Conservation (phyloP, 192 early-diverging fungal genomes). For the Coemansia sp. region DNA sequence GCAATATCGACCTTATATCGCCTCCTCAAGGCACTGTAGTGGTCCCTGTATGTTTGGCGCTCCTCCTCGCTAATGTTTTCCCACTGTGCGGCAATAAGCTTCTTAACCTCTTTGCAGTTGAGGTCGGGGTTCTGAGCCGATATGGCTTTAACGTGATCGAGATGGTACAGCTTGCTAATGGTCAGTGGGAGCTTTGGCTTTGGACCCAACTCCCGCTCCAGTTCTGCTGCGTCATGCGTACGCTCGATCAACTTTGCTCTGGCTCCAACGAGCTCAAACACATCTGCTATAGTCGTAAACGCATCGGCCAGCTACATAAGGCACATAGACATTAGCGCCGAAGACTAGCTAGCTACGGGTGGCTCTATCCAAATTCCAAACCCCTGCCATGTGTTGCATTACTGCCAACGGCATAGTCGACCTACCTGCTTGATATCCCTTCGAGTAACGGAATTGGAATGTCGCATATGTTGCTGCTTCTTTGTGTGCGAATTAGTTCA, state of each 20-base stretch:
- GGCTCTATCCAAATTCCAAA: not conserved
- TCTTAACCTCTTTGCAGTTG: not conserved
- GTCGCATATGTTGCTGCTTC: not conserved
- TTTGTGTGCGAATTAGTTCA: not conserved
- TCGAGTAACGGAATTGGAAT: not conserved
- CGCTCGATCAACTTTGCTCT: not conserved
- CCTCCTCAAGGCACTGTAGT: not conserved
- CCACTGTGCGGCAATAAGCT: not conserved
- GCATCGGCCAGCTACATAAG: not conserved
- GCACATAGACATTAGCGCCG: not conserved
- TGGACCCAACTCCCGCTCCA: not conserved
- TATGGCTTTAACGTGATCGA: not conserved
- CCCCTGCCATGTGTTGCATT: not conserved
- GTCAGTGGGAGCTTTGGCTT: not conserved
- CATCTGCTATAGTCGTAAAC: not conserved
- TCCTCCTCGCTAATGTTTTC: not conserved
- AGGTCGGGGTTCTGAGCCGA: not conserved
- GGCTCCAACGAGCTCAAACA: not conserved
- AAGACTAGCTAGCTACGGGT: not conserved
- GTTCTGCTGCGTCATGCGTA: not conserved
- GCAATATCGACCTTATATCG: not conserved
- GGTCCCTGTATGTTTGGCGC: not conserved
- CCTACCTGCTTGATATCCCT: not conserved
- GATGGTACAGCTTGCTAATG: not conserved
- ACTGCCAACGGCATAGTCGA: not conserved